Base-by-base conservation (phyloP, 2,329 filamentous ascomycete genomes). In the Trichophyton schoenleinii region DNA sequence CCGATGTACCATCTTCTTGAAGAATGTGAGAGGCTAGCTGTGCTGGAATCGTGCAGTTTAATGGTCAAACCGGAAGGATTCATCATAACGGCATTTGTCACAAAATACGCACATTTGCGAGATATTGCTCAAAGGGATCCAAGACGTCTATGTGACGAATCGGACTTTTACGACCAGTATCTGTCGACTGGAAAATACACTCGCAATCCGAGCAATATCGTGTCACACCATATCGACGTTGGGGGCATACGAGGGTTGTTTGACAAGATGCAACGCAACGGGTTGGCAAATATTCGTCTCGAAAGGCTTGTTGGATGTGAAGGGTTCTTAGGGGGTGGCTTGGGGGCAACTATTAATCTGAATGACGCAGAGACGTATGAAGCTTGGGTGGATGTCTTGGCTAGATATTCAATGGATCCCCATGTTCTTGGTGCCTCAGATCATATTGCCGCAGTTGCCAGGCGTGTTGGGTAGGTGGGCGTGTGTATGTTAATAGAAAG, bases 81-180 rank as follows among this genome's bases (percentile, higher is more conserved):
- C 38, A n/a, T 59, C 8, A n/a, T 59, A 28, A 18, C 57, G 15
- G 34, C 57, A n/a, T 59, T 59, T 13, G 57, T 59, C n/a, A 59
- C 57, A 18, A 59, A 59, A 41, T 59, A 38, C 22, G 57, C 57
- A 20, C 57, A 59, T n/a, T 25, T 57, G n/a, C 31, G 57, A 9
- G 57, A 59, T 15, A 22, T 59, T 22, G 57, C 57, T 7, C 57
- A 59, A 22, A 34, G 34, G 22, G 57, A 59, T 25, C 57, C 34
- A 3, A 41, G 25, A 3, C 31, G 36, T 28, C 34, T 59, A n/a
- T 22, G 18, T 7, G 38, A 25, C 3, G 57, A 59, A 36, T 9
- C 18, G 6, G 57, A 44, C 4, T 59, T 41, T 28, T 59, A 59
- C 44, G n/a, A 15, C 7, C 31, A 22, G 34, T 59, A 59, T 44